phyloP scores from a whole-genome alignment of 768 basidiomycete species.

The Trametes coccinea region DNA sequence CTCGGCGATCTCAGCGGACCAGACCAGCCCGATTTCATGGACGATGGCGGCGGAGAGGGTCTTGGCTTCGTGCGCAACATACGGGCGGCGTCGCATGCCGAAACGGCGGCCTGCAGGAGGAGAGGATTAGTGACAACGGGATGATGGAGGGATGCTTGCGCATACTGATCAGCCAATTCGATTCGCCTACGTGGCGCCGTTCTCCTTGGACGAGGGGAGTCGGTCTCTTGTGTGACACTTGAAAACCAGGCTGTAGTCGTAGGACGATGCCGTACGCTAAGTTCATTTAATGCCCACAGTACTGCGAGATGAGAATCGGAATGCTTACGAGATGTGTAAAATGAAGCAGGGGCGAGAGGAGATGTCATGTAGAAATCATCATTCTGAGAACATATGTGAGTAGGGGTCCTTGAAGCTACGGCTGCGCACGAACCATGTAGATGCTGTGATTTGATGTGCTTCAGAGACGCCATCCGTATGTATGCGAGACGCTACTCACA shows the following conservation, averaged over 20 bases:
- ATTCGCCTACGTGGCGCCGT: constrained; percentile 40
- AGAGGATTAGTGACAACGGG: no score
- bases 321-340: constrained; percentile 33
- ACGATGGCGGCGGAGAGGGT: constrained; percentile 36
- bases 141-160: not conserved
- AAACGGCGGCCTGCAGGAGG: constrained; percentile 35
- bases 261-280: constrained; percentile 40
- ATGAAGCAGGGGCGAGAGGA: constrained; percentile 33
- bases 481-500: constrained; percentile 25
- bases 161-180: constrained; percentile 37
- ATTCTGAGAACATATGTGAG: constrained; percentile 29
- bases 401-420: not conserved
- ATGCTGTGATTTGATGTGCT: constrained; percentile 17
- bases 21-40: constrained; percentile 37
- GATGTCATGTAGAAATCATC: constrained; percentile 43
- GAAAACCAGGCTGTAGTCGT: constrained; percentile 36
- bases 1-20: constrained; percentile 31
- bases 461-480: not conserved
- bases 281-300: not conserved
- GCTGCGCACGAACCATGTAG: constrained; percentile 25
- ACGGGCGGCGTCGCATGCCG: constrained; percentile 39
- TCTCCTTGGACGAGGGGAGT: constrained; percentile 34
- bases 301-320: not conserved
- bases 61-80: constrained; percentile 43
- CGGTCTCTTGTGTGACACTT: constrained; percentile 30